A percentile compares a stretch with the other conserved stretches of the same genome.
These are phyloP conservation scores for Syzygium grande DNA, from an alignment of 345 rosid species.

Conservation along the genomic window DNA sequence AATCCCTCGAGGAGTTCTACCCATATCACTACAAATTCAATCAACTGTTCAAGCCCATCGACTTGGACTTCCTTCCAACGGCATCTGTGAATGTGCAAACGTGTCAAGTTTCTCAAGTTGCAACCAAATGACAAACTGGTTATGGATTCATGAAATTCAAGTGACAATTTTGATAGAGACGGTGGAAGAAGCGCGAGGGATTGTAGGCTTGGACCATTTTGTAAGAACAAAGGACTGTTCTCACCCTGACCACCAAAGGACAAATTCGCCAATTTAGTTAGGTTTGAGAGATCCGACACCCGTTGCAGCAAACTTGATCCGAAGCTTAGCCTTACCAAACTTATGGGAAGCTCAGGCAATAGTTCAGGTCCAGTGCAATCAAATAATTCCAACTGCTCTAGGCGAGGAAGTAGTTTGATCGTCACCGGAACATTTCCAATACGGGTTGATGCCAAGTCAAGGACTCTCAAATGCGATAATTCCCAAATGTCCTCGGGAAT, in stretches of 20 bases:
- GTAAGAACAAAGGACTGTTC: too few relatives aligned
- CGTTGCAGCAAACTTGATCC: not conserved
- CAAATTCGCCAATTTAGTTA: too few relatives aligned
- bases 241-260: too few relatives aligned
- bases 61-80: not conserved
- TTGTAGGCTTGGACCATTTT: too few relatives aligned
- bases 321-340: not conserved
- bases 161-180: not conserved
- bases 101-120: not conserved
- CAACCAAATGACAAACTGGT: not conserved
- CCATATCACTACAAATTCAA: not conserved
- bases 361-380: not conserved
- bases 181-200: too few relatives aligned
- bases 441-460: not conserved
- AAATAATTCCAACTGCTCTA: not conserved
- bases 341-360: not conserved
- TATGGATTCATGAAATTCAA: not conserved
- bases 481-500: not conserved
- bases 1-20: not conserved
- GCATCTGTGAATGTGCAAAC: rapidly evolving
- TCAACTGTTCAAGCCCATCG: not conserved
- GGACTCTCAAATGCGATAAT: not conserved
- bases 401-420: not conserved
- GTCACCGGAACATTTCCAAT: not conserved
- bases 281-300: not conserved